Evolutionary conservation across 2,329 filamentous ascomycete genomes (phyloP), one percentile per base, ranked within the genome.

Genomic region (Colletotrichum tofieldiae): DNA sequence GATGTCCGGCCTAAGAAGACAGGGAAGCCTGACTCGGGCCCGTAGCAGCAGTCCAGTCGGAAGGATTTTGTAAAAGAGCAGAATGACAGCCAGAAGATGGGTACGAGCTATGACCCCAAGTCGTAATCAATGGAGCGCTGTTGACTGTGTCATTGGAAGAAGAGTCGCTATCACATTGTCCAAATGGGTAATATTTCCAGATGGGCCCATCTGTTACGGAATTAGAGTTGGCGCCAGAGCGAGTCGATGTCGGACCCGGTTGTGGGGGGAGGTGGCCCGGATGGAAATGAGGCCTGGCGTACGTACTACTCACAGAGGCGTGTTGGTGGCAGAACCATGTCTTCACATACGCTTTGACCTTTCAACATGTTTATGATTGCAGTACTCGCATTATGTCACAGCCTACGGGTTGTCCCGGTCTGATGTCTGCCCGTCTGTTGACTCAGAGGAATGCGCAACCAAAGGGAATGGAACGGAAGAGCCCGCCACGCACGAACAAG

Each of bases 1-100:
- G 83, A 84, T 72, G 79, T 87, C 39, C 82, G 84, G 51, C 82
- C 83, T 74, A 81, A 75, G 37, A 52, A 51, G 23, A 29, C 49
- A 20, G 26, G 35, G 39, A 76, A 35, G 45, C 75, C 23, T 61
- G 71, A 70, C 60, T 61, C 66, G 49, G 43, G 45, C 29, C n/a
- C 43, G 12, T 59, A 6, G 29, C 45, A 5, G 23, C 18, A 29
- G 18, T 1, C 29, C 29, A 29, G 23, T 23, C 14, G 1, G 54
- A 7, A 23, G 14, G 2, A 4, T 12, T n/a, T 0, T 41, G 32
- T 5, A 1, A 26, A 26, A 29, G 7, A 32, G 56, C 32, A 41
- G 20, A 11, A 18, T 35, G 23, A n/a, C 35, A 26, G n/a, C n/a
- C 9, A 39, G 23, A 11, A 41, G n/a, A 23, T 3, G 14, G 32